Conservation (phyloP, 129 eudicot species). For the Deinandra increscens region DNA sequence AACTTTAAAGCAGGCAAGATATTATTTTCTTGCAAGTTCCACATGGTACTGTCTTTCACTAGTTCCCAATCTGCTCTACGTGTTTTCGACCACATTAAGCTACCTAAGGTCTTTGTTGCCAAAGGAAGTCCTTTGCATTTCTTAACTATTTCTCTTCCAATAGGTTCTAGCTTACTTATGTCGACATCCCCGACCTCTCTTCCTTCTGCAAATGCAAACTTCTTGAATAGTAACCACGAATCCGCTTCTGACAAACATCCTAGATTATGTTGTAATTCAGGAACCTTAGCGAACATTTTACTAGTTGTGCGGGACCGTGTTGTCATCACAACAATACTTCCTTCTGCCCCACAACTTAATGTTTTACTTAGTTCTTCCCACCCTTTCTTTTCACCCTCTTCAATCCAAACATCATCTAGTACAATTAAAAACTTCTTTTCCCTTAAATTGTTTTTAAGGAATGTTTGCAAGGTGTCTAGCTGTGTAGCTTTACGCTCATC, state of each 20-base stretch:
- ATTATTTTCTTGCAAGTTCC: background rate
- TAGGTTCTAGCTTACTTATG: slow-evolving; percentile 25
- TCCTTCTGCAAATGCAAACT: slow-evolving; percentile 27
- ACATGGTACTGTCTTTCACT: background rate
- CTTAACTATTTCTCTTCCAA: slow-evolving; percentile 13
- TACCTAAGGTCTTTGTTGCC: background rate
- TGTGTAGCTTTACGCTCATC: too few species aligned
- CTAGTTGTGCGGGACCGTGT: too few species aligned
- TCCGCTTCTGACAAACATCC: slow-evolving; percentile 28
- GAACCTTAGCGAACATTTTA: too few species aligned
- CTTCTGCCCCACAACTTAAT: too few species aligned
- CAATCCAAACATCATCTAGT: too few species aligned
- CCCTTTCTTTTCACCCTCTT: too few species aligned
- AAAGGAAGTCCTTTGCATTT: slow-evolving; percentile 16
- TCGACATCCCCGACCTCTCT: background rate
- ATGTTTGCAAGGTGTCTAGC: too few species aligned
- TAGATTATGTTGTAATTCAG: too few species aligned
- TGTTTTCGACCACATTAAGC: slow-evolving; percentile 16
- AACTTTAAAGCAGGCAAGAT: background rate
- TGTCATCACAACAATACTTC: too few species aligned
- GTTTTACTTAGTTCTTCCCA: too few species aligned
- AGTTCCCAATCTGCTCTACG: background rate
- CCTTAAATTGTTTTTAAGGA: too few species aligned
- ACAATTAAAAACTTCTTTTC: too few species aligned
- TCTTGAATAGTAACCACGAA: slow-evolving; percentile 27